phyloP scores from a whole-genome alignment of 306 rosid genomes.

The Acacia confusa region DNA sequence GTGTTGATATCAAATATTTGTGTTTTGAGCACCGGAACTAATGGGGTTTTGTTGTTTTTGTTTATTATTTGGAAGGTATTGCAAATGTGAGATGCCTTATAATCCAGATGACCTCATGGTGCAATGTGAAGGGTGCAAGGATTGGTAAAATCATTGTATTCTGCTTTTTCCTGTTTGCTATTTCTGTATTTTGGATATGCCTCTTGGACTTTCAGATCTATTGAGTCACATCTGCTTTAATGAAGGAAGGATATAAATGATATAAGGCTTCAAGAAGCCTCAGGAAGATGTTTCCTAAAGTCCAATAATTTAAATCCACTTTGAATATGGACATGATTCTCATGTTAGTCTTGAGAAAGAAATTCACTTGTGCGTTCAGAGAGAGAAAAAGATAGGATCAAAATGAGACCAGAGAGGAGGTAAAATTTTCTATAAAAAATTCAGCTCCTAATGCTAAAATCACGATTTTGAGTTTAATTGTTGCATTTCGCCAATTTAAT shows the following conservation, averaged over 20 bases:
- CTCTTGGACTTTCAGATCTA: neutral
- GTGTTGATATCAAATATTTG: neutral
- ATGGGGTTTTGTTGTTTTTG: slow-evolving; percentile 14
- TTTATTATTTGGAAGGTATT: slow-evolving; percentile 56
- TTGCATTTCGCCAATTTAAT: neutral
- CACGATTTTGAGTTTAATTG: neutral
- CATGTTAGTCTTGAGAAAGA: slow-evolving; percentile 14
- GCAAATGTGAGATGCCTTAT: slow-evolving; percentile 89
- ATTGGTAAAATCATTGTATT: slow-evolving; percentile 53
- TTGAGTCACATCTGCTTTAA: neutral
- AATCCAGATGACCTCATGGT: slow-evolving; percentile 90
- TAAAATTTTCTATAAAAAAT: neutral
- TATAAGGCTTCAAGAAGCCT: neutral
- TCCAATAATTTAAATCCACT: neutral
- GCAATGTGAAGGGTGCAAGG: slow-evolving; percentile 85
- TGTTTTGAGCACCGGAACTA: slow-evolving; percentile 2
- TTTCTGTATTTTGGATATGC: neutral
- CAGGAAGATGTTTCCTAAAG: neutral
- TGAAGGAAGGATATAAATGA: neutral
- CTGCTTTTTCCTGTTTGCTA: slow-evolving; percentile 6
- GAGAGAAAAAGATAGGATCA: neutral
- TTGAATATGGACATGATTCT: neutral
- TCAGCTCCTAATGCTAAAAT: neutral
- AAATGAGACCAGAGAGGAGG: neutral
- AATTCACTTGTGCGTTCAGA: neutral